Base-by-base conservation (phyloP, 768 basidiomycete genomes). In the Scleroderma citrinum region DNA sequence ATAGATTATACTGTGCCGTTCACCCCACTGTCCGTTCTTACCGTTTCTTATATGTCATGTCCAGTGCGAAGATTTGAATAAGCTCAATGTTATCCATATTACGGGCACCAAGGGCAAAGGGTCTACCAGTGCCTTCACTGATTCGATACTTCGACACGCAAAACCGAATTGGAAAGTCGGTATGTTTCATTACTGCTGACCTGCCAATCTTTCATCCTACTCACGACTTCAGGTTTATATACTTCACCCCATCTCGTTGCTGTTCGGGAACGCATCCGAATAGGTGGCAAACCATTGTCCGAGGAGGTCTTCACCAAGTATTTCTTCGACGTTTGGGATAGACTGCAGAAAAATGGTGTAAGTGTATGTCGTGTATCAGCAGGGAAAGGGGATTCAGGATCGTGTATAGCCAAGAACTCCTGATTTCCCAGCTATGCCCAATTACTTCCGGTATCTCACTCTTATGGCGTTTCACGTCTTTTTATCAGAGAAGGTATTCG, bases 81-180 rank as follows among this genome's bases (percentile, higher is more conserved):
- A 71, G 21, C 74, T 99, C 47, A 95, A 97, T 66, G 92, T 95
- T 48, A 80, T 98, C 40, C 95, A 99, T 71, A 83, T 99, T 56
- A 94, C 95, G 8, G 95, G 95, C 3, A 98, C 96, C 5, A 99
- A 99, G 69, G 95, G 95, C 31, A 99, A 99, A 66, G 95, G 95
- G 7, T 98, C 95, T 3, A 93, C 96, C 2, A 90, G 89, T 55
- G 95, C 96, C 7, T 98, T 98, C 60, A 79, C 81, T 4, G 87
- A 92, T 58, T 89, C 87, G 10, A 83, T 97, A 47, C 71, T 98
- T 44, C 79, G 90, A n/a, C 75, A 78, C 50, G 68, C 77, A 17
- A 77, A 70, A 55, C 85, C 93, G 7, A 69, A 75, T 3, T 89
- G 85, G 74, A 93, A 83, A 73, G 79, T 88, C 53, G 95, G 92